phyloP scores from a whole-genome alignment of 148 eudicot genomes.

The Spergularia marina region DNA sequence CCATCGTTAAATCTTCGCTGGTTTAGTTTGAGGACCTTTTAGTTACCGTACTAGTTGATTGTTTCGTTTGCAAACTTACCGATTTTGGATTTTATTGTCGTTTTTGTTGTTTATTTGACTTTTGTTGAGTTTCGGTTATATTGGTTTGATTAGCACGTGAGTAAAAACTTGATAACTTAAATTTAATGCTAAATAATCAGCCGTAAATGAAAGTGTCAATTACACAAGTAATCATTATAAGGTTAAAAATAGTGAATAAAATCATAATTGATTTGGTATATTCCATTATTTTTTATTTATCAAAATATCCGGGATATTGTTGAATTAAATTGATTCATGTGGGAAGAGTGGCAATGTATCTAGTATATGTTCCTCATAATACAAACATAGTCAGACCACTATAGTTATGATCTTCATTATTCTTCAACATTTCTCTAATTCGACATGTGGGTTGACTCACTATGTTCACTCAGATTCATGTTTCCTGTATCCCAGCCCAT shows the following conservation, averaged over 20 bases:
- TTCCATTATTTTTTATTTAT: not conserved
- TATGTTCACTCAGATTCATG: conserved; percentile 9
- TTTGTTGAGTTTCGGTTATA: too few relatives aligned
- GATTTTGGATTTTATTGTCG: too few relatives aligned
- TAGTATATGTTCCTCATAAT: conserved; percentile 23
- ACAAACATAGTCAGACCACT: conserved; percentile 30
- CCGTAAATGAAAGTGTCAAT: too few relatives aligned
- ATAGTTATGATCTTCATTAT: not conserved
- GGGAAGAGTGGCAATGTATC: conserved; percentile 10
- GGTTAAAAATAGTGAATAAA: not conserved
- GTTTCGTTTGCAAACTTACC: too few relatives aligned
- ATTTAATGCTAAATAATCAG: too few relatives aligned
- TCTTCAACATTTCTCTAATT: conserved; percentile 10
- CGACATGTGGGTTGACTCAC: conserved; percentile 28
- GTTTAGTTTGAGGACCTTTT: too few relatives aligned
- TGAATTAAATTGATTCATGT: conserved; percentile 22
- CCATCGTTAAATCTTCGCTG: too few relatives aligned
- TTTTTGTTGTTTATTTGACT: too few relatives aligned
- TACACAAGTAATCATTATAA: not conserved
- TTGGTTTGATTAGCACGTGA: too few relatives aligned
- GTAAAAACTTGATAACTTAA: too few relatives aligned
- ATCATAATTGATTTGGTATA: not conserved
- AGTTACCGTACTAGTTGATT: too few relatives aligned
- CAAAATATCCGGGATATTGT: not conserved
- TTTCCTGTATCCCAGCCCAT: conserved; percentile 15